phyloP scores from a whole-genome alignment of 352 stramenopile species.

The Pythium chondricola region DNA sequence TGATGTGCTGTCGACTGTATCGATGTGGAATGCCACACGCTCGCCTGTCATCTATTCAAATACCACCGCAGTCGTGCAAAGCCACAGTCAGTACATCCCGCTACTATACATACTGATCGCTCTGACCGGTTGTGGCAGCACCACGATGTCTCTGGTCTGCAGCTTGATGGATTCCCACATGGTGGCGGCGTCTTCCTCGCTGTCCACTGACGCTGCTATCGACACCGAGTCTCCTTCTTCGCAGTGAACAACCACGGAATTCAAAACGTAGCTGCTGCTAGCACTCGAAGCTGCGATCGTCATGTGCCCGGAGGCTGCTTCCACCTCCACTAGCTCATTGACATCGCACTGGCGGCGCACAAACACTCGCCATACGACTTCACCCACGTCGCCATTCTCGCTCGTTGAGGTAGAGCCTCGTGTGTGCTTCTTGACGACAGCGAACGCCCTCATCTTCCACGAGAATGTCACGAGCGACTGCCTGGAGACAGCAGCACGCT shows the following conservation, averaged over 20 bases:
- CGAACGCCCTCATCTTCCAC: slow-evolving; percentile 10
- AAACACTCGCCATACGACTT: slow-evolving; percentile 4
- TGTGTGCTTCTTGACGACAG: too few species aligned
- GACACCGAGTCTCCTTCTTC: slow-evolving; percentile 5
- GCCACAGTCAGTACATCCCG: too few species aligned
- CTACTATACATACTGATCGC: too few species aligned
- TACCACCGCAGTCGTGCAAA: too few species aligned
- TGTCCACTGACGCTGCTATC: not conserved
- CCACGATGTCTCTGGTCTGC: slow-evolving; percentile 6
- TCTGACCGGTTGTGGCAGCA: slow-evolving; percentile 8
- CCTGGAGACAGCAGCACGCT: not conserved
- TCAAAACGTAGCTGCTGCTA: not conserved
- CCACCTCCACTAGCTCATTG: not conserved
- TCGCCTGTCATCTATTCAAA: too few species aligned
- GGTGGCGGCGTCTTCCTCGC: not conserved
- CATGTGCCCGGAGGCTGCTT: not conserved
- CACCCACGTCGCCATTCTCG: too few species aligned
- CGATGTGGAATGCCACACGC: too few species aligned
- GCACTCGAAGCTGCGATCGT: not conserved
- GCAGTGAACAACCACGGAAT: slow-evolving; percentile 11
- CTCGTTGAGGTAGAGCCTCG: too few species aligned
- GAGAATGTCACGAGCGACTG: slow-evolving; percentile 10
- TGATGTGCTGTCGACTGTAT: not conserved
- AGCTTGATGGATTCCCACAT: not conserved
- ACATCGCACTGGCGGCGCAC: slow-evolving; percentile 9